phyloP scores from a whole-genome alignment of 2,329 filamentous ascomycete species.

The Bretziella fagacearum region DNA sequence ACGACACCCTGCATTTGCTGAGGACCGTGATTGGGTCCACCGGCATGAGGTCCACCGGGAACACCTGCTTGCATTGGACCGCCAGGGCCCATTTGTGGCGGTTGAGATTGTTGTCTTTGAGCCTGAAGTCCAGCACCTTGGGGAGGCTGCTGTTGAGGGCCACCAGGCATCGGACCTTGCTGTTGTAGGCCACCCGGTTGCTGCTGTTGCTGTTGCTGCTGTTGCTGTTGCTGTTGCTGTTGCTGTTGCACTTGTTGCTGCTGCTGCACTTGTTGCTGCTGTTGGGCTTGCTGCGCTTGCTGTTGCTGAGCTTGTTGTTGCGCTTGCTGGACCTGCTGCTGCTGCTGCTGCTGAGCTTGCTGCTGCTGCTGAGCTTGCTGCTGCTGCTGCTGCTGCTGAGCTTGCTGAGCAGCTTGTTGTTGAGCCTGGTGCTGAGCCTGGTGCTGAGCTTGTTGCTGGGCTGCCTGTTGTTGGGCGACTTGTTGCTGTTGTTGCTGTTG shows the following conservation, averaged over 20 bases:
- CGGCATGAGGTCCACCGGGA: slow-evolving; percentile 3
- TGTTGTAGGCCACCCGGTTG: slow-evolving; percentile 16
- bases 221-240: slow-evolving; percentile 1
- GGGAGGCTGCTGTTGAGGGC: slow-evolving; percentile 5
- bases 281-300: neutral
- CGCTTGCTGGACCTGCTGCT: slow-evolving; percentile 20
- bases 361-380: neutral
- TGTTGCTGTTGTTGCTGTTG: slow-evolving; percentile 20
- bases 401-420: slow-evolving; percentile 19
- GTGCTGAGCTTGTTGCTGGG: slow-evolving; percentile 22
- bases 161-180: slow-evolving; percentile 20
- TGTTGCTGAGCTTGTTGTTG: slow-evolving; percentile 16
- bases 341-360: slow-evolving; percentile 20
- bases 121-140: slow-evolving; percentile 2
- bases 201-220: slow-evolving; percentile 4
- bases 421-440: slow-evolving; percentile 21
- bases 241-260: slow-evolving; percentile 2
- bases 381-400: neutral
- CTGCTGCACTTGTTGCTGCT: neutral
- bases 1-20: slow-evolving; percentile 5
- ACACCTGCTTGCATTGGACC: slow-evolving; percentile 2
- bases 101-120: slow-evolving; percentile 6
- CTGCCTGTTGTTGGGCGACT: slow-evolving; percentile 22
- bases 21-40: slow-evolving; percentile 2
- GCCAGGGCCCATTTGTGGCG: slow-evolving; percentile 10